Conservation (phyloP, 495 filamentous ascomycete species). For the Apiosordaria backusii region DNA sequence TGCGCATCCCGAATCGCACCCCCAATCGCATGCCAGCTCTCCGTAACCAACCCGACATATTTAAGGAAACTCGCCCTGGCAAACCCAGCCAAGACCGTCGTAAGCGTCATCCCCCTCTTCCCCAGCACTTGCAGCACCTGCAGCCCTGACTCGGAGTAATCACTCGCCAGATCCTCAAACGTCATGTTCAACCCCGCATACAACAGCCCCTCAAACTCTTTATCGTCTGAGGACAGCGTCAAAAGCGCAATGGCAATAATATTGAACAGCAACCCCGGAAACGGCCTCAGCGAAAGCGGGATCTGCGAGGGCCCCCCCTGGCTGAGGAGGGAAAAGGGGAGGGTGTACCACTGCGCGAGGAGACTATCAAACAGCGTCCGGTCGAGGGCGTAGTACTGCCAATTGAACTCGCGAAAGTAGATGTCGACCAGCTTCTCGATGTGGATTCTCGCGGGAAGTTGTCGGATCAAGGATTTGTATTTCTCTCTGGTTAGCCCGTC, state of each 20-base stretch:
- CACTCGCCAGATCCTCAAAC: constrained; percentile 54
- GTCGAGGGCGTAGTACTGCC: constrained; percentile 57
- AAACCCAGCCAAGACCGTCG: constrained; percentile 56
- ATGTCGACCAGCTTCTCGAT: constrained; percentile 51
- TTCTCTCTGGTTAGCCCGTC: constrained; percentile 33
- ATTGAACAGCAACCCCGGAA: constrained; percentile 58
- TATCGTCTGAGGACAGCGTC: constrained; percentile 45
- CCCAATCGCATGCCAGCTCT: constrained; percentile 56
- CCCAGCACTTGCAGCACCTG: constrained; percentile 52
- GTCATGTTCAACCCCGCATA: constrained; percentile 54
- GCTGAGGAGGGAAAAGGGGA: constrained; percentile 45
- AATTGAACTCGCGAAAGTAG: constrained; percentile 58
- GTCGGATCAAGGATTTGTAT: constrained; percentile 52
- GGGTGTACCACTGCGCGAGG: constrained; percentile 49
- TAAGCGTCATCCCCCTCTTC: constrained; percentile 51
- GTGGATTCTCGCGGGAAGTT: constrained; percentile 51
- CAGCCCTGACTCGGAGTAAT: constrained; percentile 56
- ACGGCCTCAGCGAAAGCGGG: constrained; percentile 43
- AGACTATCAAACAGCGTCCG: constrained; percentile 47
- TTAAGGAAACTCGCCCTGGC: constrained; percentile 48
- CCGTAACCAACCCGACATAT: constrained; percentile 46
- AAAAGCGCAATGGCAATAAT: constrained; percentile 53
- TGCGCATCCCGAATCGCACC: constrained; percentile 58
- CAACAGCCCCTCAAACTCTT: constrained; percentile 50
- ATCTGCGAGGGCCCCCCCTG: constrained; percentile 41